Percentiles rank a stretch among this genome's conserved stretches.
Evolutionary conservation across 306 rosid species (phyloP).

Genomic region (Trifolium subterraneum): DNA sequence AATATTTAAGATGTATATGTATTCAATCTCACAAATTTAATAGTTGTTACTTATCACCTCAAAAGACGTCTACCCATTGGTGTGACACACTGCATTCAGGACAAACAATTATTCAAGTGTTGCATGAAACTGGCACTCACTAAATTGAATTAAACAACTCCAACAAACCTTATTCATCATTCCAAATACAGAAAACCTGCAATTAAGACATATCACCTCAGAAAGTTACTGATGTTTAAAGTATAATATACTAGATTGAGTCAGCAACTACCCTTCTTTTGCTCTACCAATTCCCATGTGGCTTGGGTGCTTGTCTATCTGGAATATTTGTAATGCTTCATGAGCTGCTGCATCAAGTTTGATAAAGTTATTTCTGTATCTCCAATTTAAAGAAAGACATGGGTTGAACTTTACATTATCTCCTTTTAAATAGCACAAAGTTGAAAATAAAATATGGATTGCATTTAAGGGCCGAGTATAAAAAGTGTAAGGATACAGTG

Average conservation of each 20-base stretch:
- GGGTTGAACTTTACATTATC: slow-evolving; percentile 24
- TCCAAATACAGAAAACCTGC: slow-evolving; percentile 96
- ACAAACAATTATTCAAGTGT: slow-evolving; percentile 38
- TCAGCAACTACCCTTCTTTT: slow-evolving; percentile 86
- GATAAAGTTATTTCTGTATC: slow-evolving; percentile 81
- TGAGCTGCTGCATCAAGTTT: slow-evolving; percentile 93
- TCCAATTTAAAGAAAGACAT: slow-evolving; percentile 58
- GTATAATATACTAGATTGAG: slow-evolving; percentile 31
- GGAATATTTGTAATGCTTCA: slow-evolving; percentile 97
- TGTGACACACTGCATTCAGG: slow-evolving; percentile 75
- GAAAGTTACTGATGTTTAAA: slow-evolving; percentile 31
- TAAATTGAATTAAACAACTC: slow-evolving; percentile 39
- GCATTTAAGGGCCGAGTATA: slow-evolving; percentile 36
- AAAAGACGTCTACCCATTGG: slow-evolving; percentile 91
- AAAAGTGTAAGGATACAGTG: slow-evolving; percentile 71
- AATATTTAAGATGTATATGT: slow-evolving; percentile 1
- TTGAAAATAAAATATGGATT: slow-evolving; percentile 32
- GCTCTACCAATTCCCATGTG: slow-evolving; percentile 99
- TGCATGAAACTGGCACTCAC: slow-evolving; percentile 34
- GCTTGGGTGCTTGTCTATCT: slow-evolving; percentile 96
- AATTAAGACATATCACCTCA: slow-evolving; percentile 39
- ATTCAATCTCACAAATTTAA: not conserved
- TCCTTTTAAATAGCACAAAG: slow-evolving; percentile 32
- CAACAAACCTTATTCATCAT: slow-evolving; percentile 93
- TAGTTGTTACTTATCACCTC: slow-evolving; percentile 68